These are phyloP conservation scores for Ulmus americana DNA, from an alignment of 331 rosid genomes.

Conservation along the genomic window DNA sequence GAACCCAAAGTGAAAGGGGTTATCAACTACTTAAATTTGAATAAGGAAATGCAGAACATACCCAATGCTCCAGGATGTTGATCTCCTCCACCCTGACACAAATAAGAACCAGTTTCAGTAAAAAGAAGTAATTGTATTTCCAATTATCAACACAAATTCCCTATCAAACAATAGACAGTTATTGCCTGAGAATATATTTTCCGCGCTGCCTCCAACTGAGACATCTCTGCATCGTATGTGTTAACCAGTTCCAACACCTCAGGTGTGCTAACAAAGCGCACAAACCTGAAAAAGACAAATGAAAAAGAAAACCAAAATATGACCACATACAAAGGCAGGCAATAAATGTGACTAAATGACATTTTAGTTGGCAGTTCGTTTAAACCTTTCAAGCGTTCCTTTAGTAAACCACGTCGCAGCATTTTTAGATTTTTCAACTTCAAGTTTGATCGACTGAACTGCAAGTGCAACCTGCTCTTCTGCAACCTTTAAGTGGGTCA, in stretches of 20 bases:
- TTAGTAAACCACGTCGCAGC: slow-evolving; percentile 79
- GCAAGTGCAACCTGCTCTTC: slow-evolving; percentile 80
- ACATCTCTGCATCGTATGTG: slow-evolving; percentile 79
- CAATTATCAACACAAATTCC: slow-evolving; percentile 15
- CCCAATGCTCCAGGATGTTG: slow-evolving; percentile 56
- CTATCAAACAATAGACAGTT: slow-evolving; percentile 1
- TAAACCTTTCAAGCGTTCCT: slow-evolving; percentile 96
- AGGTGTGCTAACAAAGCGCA: slow-evolving; percentile 81
- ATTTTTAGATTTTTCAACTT: slow-evolving; percentile 52
- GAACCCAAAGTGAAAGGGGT: slow-evolving; percentile 5
- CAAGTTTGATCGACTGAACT: slow-evolving; percentile 69
- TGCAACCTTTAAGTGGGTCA: slow-evolving; percentile 71
- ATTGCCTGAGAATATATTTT: slow-evolving; percentile 80
- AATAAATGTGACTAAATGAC: slow-evolving; percentile 3
- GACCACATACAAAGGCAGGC: slow-evolving; percentile 1
- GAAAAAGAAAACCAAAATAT: slow-evolving; percentile 18
- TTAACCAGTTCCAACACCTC: slow-evolving; percentile 81
- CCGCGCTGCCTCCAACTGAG: slow-evolving; percentile 82
- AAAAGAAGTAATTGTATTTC: not conserved
- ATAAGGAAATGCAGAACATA: slow-evolving; percentile 30
- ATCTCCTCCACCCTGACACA: slow-evolving; percentile 67
- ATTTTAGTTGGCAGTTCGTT: slow-evolving; percentile 2
- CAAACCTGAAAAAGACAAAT: slow-evolving; percentile 57
- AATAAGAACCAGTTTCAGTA: slow-evolving; percentile 22
- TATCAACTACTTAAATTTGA: slow-evolving; percentile 8